Conservation (phyloP, 345 rosid genomes). For the Moricandia arvensis region DNA sequence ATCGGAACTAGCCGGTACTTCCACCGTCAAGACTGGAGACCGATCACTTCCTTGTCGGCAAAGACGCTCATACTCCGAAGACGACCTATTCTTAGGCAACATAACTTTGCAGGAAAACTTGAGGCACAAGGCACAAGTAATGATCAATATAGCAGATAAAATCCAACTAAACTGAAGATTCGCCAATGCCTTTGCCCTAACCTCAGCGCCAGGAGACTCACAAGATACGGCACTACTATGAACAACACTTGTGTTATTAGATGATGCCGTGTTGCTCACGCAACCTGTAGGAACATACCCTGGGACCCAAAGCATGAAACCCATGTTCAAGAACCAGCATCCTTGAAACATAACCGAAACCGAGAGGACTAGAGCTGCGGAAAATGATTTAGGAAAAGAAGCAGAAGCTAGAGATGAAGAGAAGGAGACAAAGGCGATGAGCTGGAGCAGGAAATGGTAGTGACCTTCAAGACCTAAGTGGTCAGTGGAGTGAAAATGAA, state of each 20-base stretch:
- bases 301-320: constrained; percentile 80
- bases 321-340: constrained; percentile 86
- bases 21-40: constrained; percentile 22
- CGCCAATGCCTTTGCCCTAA: constrained; percentile 70
- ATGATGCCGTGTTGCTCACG: constrained; percentile 33
- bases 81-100: constrained; percentile 27
- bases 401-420: constrained; percentile 52
- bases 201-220: constrained; percentile 53
- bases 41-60: constrained; percentile 36
- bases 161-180: constrained; percentile 96
- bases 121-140: constrained; percentile 56
- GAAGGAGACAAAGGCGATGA: constrained; percentile 63
- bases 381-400: constrained; percentile 50
- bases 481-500: constrained; percentile 84
- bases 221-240: constrained; percentile 68
- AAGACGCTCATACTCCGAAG: constrained; percentile 38
- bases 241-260: constrained; percentile 32
- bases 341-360: constrained; percentile 75
- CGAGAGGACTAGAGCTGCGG: constrained; percentile 58
- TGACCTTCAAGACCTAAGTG: constrained; percentile 89
- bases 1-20: constrained; percentile 11
- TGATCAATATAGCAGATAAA: constrained; percentile 54
- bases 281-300: constrained; percentile 67
- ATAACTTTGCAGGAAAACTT: constrained; percentile 46
- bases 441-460: constrained; percentile 85